Percentiles rank a stretch among this genome's conserved stretches.
Conservation (phyloP, 176 grass and related monocot species). For the Dactylis glomerata region DNA sequence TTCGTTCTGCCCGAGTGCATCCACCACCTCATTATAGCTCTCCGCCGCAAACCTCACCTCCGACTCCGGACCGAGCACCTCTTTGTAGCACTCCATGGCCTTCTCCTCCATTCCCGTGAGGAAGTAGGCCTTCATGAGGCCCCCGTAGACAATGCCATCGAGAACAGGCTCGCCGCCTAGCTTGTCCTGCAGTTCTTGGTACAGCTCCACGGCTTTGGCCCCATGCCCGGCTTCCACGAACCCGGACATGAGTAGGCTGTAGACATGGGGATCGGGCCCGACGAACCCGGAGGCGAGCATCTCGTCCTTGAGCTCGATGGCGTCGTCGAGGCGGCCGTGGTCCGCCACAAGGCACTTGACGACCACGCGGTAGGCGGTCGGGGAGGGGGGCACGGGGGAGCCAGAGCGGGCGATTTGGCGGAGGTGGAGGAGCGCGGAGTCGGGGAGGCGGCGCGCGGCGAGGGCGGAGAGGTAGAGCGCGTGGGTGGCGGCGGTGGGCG, state of each 20-base stretch:
- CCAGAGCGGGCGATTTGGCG: conserved; percentile 59
- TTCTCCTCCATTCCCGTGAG: conserved; percentile 61
- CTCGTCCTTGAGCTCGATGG: conserved; percentile 59
- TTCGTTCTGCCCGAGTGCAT: conserved; percentile 52
- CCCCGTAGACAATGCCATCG: conserved; percentile 70
- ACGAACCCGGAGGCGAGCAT: conserved; percentile 67
- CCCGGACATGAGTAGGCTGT: conserved; percentile 64
- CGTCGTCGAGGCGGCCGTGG: conserved; percentile 53
- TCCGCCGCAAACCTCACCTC: conserved; percentile 50
- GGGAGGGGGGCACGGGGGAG: conserved; percentile 57
- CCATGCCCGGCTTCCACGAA: conserved; percentile 38
- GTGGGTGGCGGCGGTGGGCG: conserved; percentile 73
- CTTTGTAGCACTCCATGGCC: conserved; percentile 58
- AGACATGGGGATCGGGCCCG: conserved; percentile 65
- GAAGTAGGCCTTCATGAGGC: conserved; percentile 80
- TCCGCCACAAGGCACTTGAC: conserved; percentile 56
- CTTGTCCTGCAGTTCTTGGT: conserved; percentile 57
- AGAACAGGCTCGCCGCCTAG: conserved; percentile 43
- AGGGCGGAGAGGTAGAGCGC: conserved; percentile 79
- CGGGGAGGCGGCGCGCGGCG: conserved; percentile 51
- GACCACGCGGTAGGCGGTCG: conserved; percentile 74
- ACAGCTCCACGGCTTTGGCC: conserved; percentile 49
- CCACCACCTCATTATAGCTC: conserved; percentile 54
- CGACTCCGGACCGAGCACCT: conserved; percentile 35
- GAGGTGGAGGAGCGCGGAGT: conserved; percentile 70